phyloP scores from a whole-genome alignment of 176 grass and related monocot genomes.

The Bromus sterilis region DNA sequence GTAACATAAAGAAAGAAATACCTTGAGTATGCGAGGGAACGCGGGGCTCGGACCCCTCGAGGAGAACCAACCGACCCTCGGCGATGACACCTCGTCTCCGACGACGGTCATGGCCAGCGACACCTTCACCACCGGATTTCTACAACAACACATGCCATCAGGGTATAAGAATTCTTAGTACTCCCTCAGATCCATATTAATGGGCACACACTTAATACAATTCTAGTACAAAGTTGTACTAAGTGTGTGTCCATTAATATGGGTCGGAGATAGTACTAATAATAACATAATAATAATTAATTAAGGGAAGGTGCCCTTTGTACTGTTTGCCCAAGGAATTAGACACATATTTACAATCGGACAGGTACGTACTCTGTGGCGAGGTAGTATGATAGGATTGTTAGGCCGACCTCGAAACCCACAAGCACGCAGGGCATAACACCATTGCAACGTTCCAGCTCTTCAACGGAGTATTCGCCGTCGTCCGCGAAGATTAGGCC shows the following conservation, averaged over 20 bases:
- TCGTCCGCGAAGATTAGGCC: neutral
- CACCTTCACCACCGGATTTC: neutral
- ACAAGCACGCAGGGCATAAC: neutral
- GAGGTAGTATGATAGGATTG: neutral
- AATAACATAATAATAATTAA: too few species aligned
- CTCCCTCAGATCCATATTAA: too few species aligned
- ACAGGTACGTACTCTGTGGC: neutral
- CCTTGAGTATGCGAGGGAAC: slow-evolving; percentile 5
- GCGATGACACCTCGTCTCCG: neutral
- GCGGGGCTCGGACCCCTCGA: neutral
- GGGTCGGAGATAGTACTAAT: too few species aligned
- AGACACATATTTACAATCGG: too few species aligned
- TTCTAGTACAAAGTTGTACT: too few species aligned
- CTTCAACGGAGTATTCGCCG: too few species aligned
- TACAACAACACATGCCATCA: neutral
- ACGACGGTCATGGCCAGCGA: neutral
- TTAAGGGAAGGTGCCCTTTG: too few species aligned
- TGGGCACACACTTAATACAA: too few species aligned
- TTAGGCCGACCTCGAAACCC: neutral
- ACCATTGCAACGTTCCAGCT: too few species aligned
- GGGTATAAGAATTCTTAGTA: neutral
- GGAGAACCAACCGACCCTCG: neutral
- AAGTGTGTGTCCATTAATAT: too few species aligned
- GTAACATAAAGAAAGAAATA: neutral
- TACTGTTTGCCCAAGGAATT: too few species aligned